Percentiles rank a stretch among this genome's conserved stretches.
phyloP scores from a whole-genome alignment of 2,329 filamentous ascomycete genomes.

The Fusarium udum region DNA sequence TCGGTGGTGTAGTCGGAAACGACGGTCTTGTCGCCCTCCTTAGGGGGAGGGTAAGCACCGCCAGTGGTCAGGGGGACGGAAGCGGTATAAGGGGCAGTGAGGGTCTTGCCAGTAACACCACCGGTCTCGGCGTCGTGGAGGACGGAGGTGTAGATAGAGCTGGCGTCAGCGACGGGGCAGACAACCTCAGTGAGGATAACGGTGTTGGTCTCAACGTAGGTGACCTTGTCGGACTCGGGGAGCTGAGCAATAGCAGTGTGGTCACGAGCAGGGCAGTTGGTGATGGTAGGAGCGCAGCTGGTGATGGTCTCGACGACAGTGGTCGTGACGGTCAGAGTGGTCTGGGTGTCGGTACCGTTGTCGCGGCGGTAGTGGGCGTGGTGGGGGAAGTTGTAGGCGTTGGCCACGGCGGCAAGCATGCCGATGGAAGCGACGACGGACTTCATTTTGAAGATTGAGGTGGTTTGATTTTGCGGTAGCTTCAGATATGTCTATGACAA shows the following conservation, averaged over 20 bases:
- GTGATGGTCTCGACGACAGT: constrained; percentile 67
- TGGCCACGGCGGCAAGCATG: constrained; percentile 57
- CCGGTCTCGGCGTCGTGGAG: constrained; percentile 49
- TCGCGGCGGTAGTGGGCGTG: constrained; percentile 46
- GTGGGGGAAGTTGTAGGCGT: constrained; percentile 50
- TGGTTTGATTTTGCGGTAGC: constrained; percentile 19
- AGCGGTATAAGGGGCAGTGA: constrained; percentile 33
- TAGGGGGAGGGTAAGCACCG: constrained; percentile 44
- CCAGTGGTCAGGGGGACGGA: constrained; percentile 48
- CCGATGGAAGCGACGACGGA: constrained; percentile 54
- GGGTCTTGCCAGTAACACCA: constrained; percentile 49
- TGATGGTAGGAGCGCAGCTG: constrained; percentile 65
- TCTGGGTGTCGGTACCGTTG: constrained; percentile 46
- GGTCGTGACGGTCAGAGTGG: constrained; percentile 60
- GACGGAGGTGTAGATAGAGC: constrained; percentile 53
- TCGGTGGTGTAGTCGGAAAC: constrained; percentile 45
- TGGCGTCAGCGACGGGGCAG: constrained; percentile 57
- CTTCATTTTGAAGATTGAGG: constrained; percentile 57
- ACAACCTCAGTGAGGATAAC: constrained; percentile 53
- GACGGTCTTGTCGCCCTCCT: constrained; percentile 31
- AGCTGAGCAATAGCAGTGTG: constrained; percentile 48
- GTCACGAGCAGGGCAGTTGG: constrained; percentile 60
- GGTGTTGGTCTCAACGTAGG: constrained; percentile 51
- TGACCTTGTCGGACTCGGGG: constrained; percentile 48
- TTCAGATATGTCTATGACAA: constrained; percentile 41